Evolutionary conservation across 495 filamentous ascomycete species (phyloP).

Genomic region (Lophiotrema nucula): DNA sequence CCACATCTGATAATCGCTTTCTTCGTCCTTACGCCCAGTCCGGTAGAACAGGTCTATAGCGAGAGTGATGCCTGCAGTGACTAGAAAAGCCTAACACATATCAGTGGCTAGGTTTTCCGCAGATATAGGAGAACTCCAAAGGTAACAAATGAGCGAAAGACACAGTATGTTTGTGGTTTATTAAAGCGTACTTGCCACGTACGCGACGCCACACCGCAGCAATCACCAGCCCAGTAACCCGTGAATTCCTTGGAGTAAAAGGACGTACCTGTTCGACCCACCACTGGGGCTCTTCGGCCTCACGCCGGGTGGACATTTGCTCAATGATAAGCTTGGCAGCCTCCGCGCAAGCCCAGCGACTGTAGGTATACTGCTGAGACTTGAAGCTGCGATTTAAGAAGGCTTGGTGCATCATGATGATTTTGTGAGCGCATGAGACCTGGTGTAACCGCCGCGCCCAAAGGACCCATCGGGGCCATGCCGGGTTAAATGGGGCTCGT

Average conservation of each 20-base stretch:
- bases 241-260: too few relatives aligned
- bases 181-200: too few relatives aligned
- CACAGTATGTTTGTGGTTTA: too few relatives aligned
- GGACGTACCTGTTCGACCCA: slow-evolving; percentile 42
- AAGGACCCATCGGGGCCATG: slow-evolving; percentile 44
- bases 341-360: slow-evolving; percentile 47
- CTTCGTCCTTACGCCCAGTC: slow-evolving; percentile 37
- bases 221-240: too few relatives aligned
- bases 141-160: too few relatives aligned
- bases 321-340: slow-evolving; percentile 51
- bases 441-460: slow-evolving; percentile 48
- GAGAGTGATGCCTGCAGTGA: slow-evolving; percentile 50
- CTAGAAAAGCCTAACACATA: slow-evolving; percentile 48
- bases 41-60: slow-evolving; percentile 47
- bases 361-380: slow-evolving; percentile 43
- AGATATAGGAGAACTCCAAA: too few relatives aligned
- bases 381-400: slow-evolving; percentile 49
- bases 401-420: slow-evolving; percentile 54
- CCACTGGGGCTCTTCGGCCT: slow-evolving; percentile 42
- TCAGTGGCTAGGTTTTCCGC: background rate
- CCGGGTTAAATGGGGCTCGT: slow-evolving; percentile 42
- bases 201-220: too few relatives aligned
- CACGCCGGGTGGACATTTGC: slow-evolving; percentile 40
- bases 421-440: slow-evolving; percentile 50
- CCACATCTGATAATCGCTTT: slow-evolving; percentile 35